Percentiles rank a stretch among this genome's conserved stretches.
phyloP scores from a whole-genome alignment of 2,329 filamentous ascomycete species.

The Xylaria sp. region DNA sequence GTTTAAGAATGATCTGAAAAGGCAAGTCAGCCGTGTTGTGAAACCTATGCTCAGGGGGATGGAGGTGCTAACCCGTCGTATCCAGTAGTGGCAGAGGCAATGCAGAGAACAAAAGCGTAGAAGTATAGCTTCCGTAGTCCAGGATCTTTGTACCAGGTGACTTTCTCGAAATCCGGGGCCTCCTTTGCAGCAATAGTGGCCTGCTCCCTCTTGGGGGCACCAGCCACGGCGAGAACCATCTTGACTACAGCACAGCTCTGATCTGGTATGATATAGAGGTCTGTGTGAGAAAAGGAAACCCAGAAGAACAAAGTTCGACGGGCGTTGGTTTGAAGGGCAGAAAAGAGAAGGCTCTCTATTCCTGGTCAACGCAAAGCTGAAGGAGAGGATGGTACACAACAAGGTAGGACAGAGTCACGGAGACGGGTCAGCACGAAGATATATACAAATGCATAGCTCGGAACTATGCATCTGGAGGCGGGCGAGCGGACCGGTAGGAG shows the following conservation, averaged over 20 bases:
- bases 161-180: slow-evolving; percentile 60
- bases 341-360: slow-evolving; percentile 18
- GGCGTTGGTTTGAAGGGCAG: background rate
- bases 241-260: slow-evolving; percentile 21
- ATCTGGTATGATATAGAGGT: background rate
- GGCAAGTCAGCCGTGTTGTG: slow-evolving; percentile 22
- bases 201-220: slow-evolving; percentile 33
- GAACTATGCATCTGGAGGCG: slow-evolving; percentile 39
- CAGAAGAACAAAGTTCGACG: slow-evolving; percentile 16
- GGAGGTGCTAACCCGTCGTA: slow-evolving; percentile 60
- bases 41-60: background rate
- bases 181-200: slow-evolving; percentile 54
- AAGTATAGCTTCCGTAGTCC: slow-evolving; percentile 67
- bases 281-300: slow-evolving; percentile 9
- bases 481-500: slow-evolving; percentile 48
- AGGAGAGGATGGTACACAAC: slow-evolving; percentile 15
- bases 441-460: slow-evolving; percentile 41
- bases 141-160: slow-evolving; percentile 65
- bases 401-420: slow-evolving; percentile 21
- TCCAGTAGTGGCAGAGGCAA: slow-evolving; percentile 66
- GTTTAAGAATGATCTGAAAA: slow-evolving; percentile 57
- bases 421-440: slow-evolving; percentile 37
- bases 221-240: slow-evolving; percentile 39
- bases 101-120: slow-evolving; percentile 60
- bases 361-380: slow-evolving; percentile 14